Conservation (phyloP, 208 protist genomes). For the Leishmania turanica region DNA sequence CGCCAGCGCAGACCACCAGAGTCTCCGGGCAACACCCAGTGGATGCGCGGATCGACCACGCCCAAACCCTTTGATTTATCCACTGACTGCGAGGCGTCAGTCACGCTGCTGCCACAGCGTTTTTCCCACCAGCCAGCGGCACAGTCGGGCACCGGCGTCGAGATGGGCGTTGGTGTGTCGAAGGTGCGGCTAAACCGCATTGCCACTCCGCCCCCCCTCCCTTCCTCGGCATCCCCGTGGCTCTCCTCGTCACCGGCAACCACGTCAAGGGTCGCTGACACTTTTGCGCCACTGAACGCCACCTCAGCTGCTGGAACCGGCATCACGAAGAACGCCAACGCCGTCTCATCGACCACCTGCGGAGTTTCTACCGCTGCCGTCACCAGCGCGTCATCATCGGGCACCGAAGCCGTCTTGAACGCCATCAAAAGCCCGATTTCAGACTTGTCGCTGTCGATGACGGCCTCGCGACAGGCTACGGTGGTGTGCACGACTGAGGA, state of each 20-base stretch:
- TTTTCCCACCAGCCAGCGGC: no score
- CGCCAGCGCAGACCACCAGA: conserved; percentile 5
- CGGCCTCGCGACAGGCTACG: not conserved
- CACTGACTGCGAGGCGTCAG: not conserved
- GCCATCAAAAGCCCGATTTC: not conserved
- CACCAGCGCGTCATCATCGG: not conserved
- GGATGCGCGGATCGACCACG: not conserved
- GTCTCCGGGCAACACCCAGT: not conserved
- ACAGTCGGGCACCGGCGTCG: not conserved
- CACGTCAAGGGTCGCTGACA: not conserved
- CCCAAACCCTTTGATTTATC: not conserved
- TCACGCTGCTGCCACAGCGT: not conserved
- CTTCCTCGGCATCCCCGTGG: not conserved
- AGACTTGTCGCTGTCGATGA: not conserved
- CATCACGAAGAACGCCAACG: not conserved
- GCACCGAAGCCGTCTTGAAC: not conserved
- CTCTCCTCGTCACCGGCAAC: not conserved
- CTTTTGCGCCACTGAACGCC: not conserved
- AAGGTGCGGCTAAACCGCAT: conserved; percentile 15
- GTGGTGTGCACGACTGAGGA: not conserved
- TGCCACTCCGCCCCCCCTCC: not conserved
- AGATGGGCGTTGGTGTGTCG: not conserved
- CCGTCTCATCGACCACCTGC: not conserved
- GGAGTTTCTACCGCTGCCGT: not conserved
- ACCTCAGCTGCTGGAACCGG: not conserved